A percentile compares a stretch with the other conserved stretches of the same genome.
These are phyloP conservation scores for Ramularia collo-cygni DNA, from an alignment of 2,329 filamentous ascomycete genomes.

Conservation along the genomic window DNA sequence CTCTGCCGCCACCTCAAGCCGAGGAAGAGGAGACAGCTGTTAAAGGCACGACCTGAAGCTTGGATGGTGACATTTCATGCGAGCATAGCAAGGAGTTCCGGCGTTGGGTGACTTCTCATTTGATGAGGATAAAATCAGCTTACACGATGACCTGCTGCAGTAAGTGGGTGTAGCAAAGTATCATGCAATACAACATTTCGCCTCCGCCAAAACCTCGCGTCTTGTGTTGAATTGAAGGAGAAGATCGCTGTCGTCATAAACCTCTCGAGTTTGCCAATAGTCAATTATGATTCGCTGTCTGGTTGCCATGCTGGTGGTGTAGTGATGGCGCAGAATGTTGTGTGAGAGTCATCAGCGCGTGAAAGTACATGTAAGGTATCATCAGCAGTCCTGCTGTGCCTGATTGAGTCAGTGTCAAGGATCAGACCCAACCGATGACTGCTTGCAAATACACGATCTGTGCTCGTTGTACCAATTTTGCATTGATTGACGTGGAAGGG, in stretches of 20 bases:
- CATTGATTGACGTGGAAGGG: too few species aligned
- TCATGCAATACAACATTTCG: not conserved
- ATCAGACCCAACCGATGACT: too few species aligned
- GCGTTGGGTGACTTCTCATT: not conserved
- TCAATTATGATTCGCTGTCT: not conserved
- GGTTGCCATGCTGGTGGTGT: too few species aligned
- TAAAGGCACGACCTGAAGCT: not conserved
- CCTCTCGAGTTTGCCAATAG: not conserved
- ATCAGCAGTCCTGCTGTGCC: too few species aligned
- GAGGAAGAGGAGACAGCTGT: constrained; percentile 7
- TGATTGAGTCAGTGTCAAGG: too few species aligned
- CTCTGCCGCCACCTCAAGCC: constrained; percentile 28
- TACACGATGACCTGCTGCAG: not conserved
- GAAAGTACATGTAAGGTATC: too few species aligned
- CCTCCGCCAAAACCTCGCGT: not conserved
- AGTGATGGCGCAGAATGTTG: too few species aligned
- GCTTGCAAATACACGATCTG: too few species aligned
- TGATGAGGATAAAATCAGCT: not conserved
- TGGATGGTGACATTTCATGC: not conserved
- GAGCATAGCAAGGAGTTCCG: not conserved
- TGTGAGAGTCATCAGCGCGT: too few species aligned
- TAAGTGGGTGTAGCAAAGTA: too few species aligned
- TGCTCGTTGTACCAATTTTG: too few species aligned
- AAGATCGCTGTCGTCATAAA: not conserved
- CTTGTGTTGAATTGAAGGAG: not conserved